Percentiles rank a stretch among this genome's conserved stretches.
phyloP scores from a whole-genome alignment of 768 basidiomycete species.

The Cystobasidium onofrii region DNA sequence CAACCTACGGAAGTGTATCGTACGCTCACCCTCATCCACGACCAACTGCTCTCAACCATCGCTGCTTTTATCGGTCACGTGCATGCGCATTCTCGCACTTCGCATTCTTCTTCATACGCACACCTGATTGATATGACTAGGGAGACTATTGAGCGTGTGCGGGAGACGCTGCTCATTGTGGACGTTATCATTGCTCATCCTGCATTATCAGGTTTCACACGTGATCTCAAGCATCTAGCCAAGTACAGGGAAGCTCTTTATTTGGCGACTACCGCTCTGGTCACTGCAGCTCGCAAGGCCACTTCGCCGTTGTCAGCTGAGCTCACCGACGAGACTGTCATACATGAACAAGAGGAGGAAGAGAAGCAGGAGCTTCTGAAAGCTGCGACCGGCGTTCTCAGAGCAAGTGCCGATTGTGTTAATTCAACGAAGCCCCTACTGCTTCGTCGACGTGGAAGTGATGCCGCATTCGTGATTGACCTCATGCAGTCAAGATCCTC shows the following conservation, averaged over 20 bases:
- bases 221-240: constrained; percentile 56
- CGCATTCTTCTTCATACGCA: constrained; percentile 86
- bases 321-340: constrained; percentile 45
- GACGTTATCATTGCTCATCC: constrained; percentile 76
- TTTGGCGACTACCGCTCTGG: constrained; percentile 72
- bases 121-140: constrained; percentile 91
- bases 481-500: background rate
- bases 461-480: constrained; percentile 17
- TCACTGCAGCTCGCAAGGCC: constrained; percentile 74
- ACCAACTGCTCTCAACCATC: constrained; percentile 82
- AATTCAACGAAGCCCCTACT: constrained; percentile 75
- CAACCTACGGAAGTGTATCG: constrained; percentile 52
- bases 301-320: constrained; percentile 48
- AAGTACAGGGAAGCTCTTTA: constrained; percentile 72
- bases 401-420: constrained; percentile 80
- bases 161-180: constrained; percentile 80
- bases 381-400: constrained; percentile 78
- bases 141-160: constrained; percentile 86
- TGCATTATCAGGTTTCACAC: constrained; percentile 51
- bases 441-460: constrained; percentile 20
- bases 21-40: constrained; percentile 59
- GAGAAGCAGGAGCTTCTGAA: constrained; percentile 69
- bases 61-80: constrained; percentile 97
- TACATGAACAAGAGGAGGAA: constrained; percentile 59
- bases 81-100: constrained; percentile 78